Base-by-base conservation (phyloP, 257 asterid genomes). In the Striga asiatica region DNA sequence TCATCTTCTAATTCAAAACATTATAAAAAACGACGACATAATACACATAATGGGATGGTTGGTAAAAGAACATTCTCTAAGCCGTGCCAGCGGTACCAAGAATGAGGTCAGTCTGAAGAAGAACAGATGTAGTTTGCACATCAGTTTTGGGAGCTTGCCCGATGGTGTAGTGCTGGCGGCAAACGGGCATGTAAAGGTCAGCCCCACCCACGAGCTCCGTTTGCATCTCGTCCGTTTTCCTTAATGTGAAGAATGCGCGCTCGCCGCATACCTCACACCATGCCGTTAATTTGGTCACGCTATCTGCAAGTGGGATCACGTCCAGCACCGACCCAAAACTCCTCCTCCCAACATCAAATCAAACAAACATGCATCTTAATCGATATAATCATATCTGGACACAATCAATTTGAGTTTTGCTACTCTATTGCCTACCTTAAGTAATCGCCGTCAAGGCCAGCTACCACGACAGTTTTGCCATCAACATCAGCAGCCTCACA, bases 381-480 rank as follows among this genome's bases (percentile, higher is more conserved):
- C n/a, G n/a, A n/a, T n/a, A n/a, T n/a, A n/a, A n/a, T n/a, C n/a
- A n/a, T n/a, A n/a, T n/a, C n/a, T n/a, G n/a, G n/a, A n/a, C n/a
- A n/a, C n/a, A 29, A 1, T 29, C 35, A 5, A 1, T 5, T 29
- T 29, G 8, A 5, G 3, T 29, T 29, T 5, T 29, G 8, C 9
- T 29, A 5, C n/a, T 10, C 6, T 37, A 10, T 1, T 42, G 10
- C 23, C 8, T 55, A 80, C 97, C 97, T 89, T 42, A 76, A 60
- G 73, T 81, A 89, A 69, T 89, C 95, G 12, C 97, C 95, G 55
- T 88, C 97, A 18, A 88, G 94, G 55, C 97, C 97, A 59, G 97
- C 97, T 66, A 88, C 72, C 4, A 85, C 68, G 2, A 89, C 62
- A 20, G 32, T 83, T 71, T 85, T 85, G 8, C 89, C 89, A 60